A percentile compares a stretch with the other conserved stretches of the same genome.
Evolutionary conservation across 2,329 filamentous ascomycete species (phyloP).

Genomic region (Bipolaris zeicola): DNA sequence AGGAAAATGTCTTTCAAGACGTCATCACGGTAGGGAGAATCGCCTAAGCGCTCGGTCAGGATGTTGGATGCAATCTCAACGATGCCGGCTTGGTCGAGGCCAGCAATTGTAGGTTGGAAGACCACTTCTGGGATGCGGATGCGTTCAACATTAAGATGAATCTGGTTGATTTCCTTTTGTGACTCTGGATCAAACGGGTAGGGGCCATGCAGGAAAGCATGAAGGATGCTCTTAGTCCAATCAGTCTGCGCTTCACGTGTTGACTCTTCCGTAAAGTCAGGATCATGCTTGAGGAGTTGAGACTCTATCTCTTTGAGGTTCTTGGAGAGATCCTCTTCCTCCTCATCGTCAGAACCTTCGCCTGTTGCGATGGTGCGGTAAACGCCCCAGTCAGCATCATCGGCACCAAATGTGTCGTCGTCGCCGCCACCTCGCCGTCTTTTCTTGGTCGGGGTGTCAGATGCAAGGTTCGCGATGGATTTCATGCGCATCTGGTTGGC

Average conservation of each 20-base stretch:
- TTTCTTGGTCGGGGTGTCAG: slow-evolving; percentile 83
- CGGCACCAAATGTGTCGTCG: slow-evolving; percentile 94
- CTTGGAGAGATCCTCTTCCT: slow-evolving; percentile 82
- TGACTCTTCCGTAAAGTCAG: slow-evolving; percentile 87
- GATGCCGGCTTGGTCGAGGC: slow-evolving; percentile 89
- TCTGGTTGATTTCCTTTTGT: slow-evolving; percentile 80
- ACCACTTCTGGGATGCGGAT: slow-evolving; percentile 93
- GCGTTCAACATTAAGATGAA: slow-evolving; percentile 95
- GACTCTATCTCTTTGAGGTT: slow-evolving; percentile 78
- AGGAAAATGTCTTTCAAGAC: slow-evolving; percentile 88
- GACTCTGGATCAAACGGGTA: slow-evolving; percentile 82
- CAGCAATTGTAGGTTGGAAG: slow-evolving; percentile 90
- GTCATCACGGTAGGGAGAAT: slow-evolving; percentile 63
- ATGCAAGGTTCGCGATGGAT: slow-evolving; percentile 91
- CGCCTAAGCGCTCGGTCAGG: slow-evolving; percentile 76
- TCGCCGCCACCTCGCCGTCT: slow-evolving; percentile 83
- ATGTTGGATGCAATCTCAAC: slow-evolving; percentile 92
- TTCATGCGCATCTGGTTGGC: slow-evolving; percentile 99
- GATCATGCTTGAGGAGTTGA: slow-evolving; percentile 85
- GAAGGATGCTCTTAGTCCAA: slow-evolving; percentile 90
- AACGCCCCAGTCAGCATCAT: slow-evolving; percentile 97
- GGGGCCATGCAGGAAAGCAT: slow-evolving; percentile 87
- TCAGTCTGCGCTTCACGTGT: slow-evolving; percentile 91
- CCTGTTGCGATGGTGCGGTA: slow-evolving; percentile 91
- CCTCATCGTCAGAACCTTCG: slow-evolving; percentile 81